Base-by-base conservation (phyloP, 148 eudicot species). In the Heliamphora exappendiculata region DNA sequence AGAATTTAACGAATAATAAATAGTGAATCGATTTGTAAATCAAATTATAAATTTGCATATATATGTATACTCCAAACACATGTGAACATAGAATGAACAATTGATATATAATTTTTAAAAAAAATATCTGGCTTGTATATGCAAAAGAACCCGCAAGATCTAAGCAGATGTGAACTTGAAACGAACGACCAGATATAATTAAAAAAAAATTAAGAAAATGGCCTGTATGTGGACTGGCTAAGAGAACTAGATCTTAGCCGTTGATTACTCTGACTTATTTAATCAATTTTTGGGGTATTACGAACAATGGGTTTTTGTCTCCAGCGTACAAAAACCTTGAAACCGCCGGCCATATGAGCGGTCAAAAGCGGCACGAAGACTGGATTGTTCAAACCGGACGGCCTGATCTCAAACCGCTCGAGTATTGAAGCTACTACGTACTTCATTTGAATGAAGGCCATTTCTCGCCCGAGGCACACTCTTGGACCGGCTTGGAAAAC, bases 361-460 rank as follows among this genome's bases (percentile, higher is more conserved):
- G 85, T 82, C 80, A 82, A 60, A 66, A 71, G 73, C 2, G 85
- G 85, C 39, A 82, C 69, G 53, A 75, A 82, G 49, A 76, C 57
- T 1, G 78, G 75, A 14, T 54, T 54, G 29, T 58, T 63, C 17
- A 29, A 54, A 47, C 78, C 28, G 9, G 74, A 64, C 74, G 80
- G 80, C 66, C 70, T 66, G 28, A 87, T 10, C 76, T 72, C 55
- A 44, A 81, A 85, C 76, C 81, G 80, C 50, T 74, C 74, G 14
- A 87, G 59, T 42, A 87, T 72, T 22, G 85, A 87, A 41, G 82
- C 85, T 34, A 86, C 88, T 16, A 85, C 84, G 19, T 77, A 87
- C 69, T 82, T 85, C 90, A 87, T 87, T 75, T 87, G 88, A 53
- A 81, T 80, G 47, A 81, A 79, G 13, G 90, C 90, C 90, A 87